Evolutionary conservation across 106 monocot species (phyloP), one percentile per base, ranked within the genome.

Genomic region (Allium sativum): DNA sequence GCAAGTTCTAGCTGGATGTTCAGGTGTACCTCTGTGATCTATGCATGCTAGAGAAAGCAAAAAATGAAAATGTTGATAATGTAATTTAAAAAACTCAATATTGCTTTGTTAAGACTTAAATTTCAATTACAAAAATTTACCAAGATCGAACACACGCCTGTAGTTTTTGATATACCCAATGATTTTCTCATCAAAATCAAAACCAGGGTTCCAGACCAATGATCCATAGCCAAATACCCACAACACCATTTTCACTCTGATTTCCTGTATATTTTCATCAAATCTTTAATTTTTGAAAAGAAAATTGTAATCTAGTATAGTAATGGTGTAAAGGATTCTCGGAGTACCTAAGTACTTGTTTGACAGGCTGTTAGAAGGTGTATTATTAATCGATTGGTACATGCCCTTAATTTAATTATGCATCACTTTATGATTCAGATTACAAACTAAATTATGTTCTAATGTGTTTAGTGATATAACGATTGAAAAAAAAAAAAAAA

Each of bases 11-110:
- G 95, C 95, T 55, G 95, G 95, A 78, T 84, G 53, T 64, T 84
- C 80, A 7, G 88, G 91, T 15, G 96, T 98, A 45, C 96, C 96
- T 62, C 96, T 87, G 74, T 98, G 96, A 62, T 98, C 96, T 67
- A 92, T 85, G 78, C 96, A 98, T 46, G 88, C 95, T 96, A 73
- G 55, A 67, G 62, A 44, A 18, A 48, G 13, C 13, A 4, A 18
- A 52, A 15, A 50, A 41, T 54, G 11, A 19, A 12, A 17, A 44
- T 45, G 53, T 6, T 9, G 56, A 16, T 55, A 53, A 41, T 21
- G 52, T 13, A 44, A 60, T 22, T 12, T 6, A 50, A 0, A 12
- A 14, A 50, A 42, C 14, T 44, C 5, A 0, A 3, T 31, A 40
- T 8, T 65, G 18, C 14, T 21, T 7, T 48, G 7, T 48, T 11